Conservation (phyloP, 2,329 filamentous ascomycete species). For the Botrytis paeoniae region DNA sequence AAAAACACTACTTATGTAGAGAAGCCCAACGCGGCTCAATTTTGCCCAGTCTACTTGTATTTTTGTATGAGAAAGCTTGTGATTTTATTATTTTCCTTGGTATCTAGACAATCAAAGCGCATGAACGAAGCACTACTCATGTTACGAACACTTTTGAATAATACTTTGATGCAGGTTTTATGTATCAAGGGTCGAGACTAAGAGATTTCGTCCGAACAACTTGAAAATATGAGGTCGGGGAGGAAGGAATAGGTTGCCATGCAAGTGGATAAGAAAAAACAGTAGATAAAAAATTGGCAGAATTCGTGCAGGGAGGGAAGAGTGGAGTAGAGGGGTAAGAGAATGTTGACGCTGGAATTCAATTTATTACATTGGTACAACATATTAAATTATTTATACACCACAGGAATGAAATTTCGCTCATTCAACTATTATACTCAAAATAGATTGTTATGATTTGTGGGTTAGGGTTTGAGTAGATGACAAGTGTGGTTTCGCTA, state of each 20-base stretch:
- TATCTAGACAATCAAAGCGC: background rate
- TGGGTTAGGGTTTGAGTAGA: background rate
- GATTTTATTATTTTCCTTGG: background rate
- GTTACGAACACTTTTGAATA: background rate
- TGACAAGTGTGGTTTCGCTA: background rate
- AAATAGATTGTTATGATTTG: background rate
- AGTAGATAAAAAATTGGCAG: background rate
- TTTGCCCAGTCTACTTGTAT: background rate
- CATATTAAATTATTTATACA: background rate
- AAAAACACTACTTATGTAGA: conserved; percentile 2
- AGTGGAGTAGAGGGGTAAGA: conserved; percentile 2
- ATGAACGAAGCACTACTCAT: background rate
- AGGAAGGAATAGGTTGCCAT: background rate
- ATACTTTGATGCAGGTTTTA: background rate
- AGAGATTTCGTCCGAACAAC: background rate
- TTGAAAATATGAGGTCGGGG: background rate
- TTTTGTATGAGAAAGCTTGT: background rate
- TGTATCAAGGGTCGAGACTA: background rate
- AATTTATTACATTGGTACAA: background rate
- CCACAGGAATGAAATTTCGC: background rate
- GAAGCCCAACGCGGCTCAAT: conserved; percentile 10
- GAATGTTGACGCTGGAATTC: background rate
- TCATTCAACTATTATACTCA: background rate
- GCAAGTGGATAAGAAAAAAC: background rate
- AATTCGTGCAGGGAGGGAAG: background rate